Base-by-base conservation (phyloP, 345 rosid species). In the Aurinia saxatilis region DNA sequence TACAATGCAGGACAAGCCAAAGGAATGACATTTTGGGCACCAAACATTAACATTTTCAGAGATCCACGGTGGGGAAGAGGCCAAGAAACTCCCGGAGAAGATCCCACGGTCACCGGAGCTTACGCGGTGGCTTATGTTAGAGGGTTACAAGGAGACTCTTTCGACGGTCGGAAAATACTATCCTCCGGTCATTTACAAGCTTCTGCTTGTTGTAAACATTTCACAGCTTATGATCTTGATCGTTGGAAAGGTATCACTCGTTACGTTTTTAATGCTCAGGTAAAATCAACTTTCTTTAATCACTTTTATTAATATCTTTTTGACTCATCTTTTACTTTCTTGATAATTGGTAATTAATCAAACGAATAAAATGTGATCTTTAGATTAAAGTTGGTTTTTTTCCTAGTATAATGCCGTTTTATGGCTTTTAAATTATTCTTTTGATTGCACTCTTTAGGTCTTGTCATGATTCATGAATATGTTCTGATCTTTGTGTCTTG, bases 61-160 rank as follows among this genome's bases (percentile, higher is more conserved):
- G 96, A 88, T 61, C 98, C 95, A 10, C 84, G 95, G 64, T 91
- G 92, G 96, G 98, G 95, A 6, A 78, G 92, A 57, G 95, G 95
- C 30, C 98, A 88, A 65, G 98, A 88, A 65, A 91, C 95, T 27
- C 90, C 90, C 5, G 98, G 96, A 14, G 95, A 91, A 49, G 98
- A 88, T 79, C 98, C 98, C 0, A 23, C 60, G 18, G 48, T 83
- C 10, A 71, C 84, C 21, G 88, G 85, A 21, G 66, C 68, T 67
- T 88, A 88, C 57, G 82, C 87, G 0, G 89, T 84, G 16, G 76
- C 90, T 2, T 91, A 75, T 62, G 89, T 91, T 7, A 81, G 83
- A 63, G 98, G 96, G 4, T 33, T 91, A 60, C 98, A 88, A 65
- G 96, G 90, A 0, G 87, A 81, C 25, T 34, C 64, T 31, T 81